Conservation (phyloP, 2,329 filamentous ascomycete genomes). For the Lachnellula hyalina region DNA sequence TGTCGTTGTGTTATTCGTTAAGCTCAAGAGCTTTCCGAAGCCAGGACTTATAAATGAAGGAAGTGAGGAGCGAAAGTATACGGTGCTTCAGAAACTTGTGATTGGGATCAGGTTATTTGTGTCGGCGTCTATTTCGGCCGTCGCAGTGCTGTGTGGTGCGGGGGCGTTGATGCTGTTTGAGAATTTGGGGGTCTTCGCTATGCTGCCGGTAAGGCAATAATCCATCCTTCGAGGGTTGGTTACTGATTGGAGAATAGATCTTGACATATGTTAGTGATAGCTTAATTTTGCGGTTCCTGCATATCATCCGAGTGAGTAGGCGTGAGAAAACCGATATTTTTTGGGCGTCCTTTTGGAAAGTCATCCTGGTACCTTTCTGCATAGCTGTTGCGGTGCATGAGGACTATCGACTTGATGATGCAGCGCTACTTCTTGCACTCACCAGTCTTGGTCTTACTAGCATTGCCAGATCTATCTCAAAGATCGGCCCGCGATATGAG, state of each 20-base stretch:
- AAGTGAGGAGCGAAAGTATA: conserved; percentile 7
- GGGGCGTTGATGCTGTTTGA: conserved; percentile 19
- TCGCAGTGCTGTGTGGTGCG: conserved; percentile 20
- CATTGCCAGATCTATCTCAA: conserved; percentile 20
- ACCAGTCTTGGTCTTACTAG: conserved; percentile 18
- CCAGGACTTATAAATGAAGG: conserved; percentile 2
- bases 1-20: conserved; percentile 11
- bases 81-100: conserved; percentile 9
- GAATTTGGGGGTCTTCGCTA: conserved; percentile 24
- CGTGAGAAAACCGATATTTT: conserved; percentile 4
- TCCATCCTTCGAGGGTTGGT: neutral
- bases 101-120: conserved; percentile 15
- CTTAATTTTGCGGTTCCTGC: conserved; percentile 19
- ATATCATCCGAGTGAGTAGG: conserved; percentile 7
- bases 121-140: conserved; percentile 12
- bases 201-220: conserved; percentile 21
- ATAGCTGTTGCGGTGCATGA: conserved; percentile 9
- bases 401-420: conserved; percentile 24
- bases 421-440: conserved; percentile 15
- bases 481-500: conserved; percentile 18
- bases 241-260: conserved; percentile 12
- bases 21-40: conserved; percentile 12
- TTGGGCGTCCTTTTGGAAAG: conserved; percentile 10
- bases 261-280: conserved; percentile 27
- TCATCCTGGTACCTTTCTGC: conserved; percentile 14